Conservation (phyloP, 148 eudicot genomes). For the Linanthus parryae region DNA sequence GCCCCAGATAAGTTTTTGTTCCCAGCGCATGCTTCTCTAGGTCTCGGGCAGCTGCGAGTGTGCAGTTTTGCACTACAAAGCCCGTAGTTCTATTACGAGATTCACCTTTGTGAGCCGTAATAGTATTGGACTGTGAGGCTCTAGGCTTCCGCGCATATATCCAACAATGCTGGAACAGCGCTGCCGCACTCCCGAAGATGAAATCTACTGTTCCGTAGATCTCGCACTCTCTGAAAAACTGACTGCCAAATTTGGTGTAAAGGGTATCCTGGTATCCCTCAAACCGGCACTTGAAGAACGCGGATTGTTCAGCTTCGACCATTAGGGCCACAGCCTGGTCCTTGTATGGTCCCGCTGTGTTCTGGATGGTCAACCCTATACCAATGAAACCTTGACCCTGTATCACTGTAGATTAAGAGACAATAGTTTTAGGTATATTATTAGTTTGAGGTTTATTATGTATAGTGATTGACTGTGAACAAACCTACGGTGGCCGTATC, state of each 20-base stretch:
- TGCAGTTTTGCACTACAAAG: conserved; percentile 19
- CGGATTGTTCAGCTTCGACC: not conserved
- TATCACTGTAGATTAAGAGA: not conserved
- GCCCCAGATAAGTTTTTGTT: conserved; percentile 20
- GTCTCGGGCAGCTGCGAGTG: conserved; percentile 12
- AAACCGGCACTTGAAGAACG: not conserved
- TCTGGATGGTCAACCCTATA: not conserved
- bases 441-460: not conserved
- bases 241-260: not conserved
- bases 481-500: not conserved
- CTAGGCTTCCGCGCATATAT: conserved; percentile 20
- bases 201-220: not conserved
- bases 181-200: not conserved
- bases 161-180: conserved; percentile 28
- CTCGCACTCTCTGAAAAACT: not conserved
- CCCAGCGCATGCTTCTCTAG: conserved; percentile 1
- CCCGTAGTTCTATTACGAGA: conserved; percentile 29
- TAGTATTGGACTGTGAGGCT: conserved; percentile 15
- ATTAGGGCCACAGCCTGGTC: not conserved
- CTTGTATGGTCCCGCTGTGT: not conserved
- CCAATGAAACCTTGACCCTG: not conserved
- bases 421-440: too few species aligned
- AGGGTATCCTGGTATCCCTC: not conserved
- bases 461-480: not conserved
- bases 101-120: conserved; percentile 31